Evolutionary conservation across 208 protist genomes (phyloP), one percentile per base, ranked within the genome.

Genomic region (Acanthamoeba polyphaga): DNA sequence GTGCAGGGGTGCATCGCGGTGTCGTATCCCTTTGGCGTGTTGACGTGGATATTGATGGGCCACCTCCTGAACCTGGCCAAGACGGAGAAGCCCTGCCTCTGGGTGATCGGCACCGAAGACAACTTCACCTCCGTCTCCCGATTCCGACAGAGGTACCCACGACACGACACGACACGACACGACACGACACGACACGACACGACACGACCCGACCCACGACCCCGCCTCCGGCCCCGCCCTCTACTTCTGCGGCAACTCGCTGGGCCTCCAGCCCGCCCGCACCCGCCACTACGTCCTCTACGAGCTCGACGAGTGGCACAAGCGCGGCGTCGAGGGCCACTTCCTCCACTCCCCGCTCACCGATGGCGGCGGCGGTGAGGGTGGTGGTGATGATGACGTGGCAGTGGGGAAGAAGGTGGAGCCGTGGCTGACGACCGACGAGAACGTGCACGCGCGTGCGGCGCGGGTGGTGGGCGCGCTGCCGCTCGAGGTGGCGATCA

Each of bases 261-360:
- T 99, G 24, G 98, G 98, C 32, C 96, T 98, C 49, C 98, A 99
- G 97, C 98, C 99, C 96, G 96, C 96, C 34, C 96, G 96, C 62
- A 97, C 98, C 22, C 95, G 97, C 78, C 80, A 96, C 1, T 95
- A 97, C 49, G 95, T 99, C 19, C 64, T 96, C 7, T 96, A 96
- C 13, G 97, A 98, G 66, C 94, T 99, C 15, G 96, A 97, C 74
- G 98, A 98, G 94, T 99, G 99, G 99, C 96, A 95, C n/a, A 97
- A 98, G 34, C 96, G 97, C 82, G 98, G 92, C 58, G 96, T 97
- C 12, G 89, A 95, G 46, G 95, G 95, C 24, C 95, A 96, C 84
- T 66, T 92, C 51, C 34, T 93, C 29, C 78, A 93, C 72, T 68
- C 87, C 4, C 64, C 87, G 0, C 38, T 74, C 87, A 19, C 10